A percentile compares a stretch with the other conserved stretches of the same genome.
These are phyloP conservation scores for Coprinopsis marcescibilis DNA, from an alignment of 768 basidiomycete species.

Conservation along the genomic window DNA sequence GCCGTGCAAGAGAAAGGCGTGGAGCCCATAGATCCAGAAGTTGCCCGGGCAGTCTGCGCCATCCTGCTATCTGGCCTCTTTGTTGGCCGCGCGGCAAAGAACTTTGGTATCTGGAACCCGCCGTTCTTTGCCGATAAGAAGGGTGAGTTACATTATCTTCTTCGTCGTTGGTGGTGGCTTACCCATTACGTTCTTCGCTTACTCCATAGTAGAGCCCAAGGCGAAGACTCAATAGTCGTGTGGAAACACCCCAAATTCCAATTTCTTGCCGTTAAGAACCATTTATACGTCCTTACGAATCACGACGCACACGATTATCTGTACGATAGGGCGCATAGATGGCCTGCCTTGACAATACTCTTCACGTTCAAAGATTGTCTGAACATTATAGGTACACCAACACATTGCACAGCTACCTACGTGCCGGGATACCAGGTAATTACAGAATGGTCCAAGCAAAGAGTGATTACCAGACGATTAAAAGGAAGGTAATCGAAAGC, in stretches of 20 bases:
- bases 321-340: no score
- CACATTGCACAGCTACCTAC: no score
- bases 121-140: conserved; percentile 11
- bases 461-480: no score
- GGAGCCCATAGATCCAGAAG: conserved; percentile 53
- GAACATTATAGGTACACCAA: no score
- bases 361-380: no score
- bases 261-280: background rate
- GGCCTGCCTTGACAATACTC: no score
- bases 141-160: conserved; percentile 11
- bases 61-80: conserved; percentile 60
- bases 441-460: no score
- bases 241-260: background rate
- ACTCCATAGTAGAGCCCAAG: background rate
- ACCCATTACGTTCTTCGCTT: background rate
- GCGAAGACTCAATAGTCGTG: conserved; percentile 8
- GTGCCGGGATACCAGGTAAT: no score
- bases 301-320: background rate
- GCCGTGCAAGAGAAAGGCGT: conserved; percentile 26
- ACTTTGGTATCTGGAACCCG: conserved; percentile 40
- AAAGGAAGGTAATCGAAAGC: no score
- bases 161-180: background rate
- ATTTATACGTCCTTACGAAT: background rate
- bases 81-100: conserved; percentile 56
- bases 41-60: conserved; percentile 69